Percentiles rank a stretch among this genome's conserved stretches.
These are phyloP conservation scores for Tetragonia tetragonoides DNA, from an alignment of 148 eudicot species.

Conservation along the genomic window DNA sequence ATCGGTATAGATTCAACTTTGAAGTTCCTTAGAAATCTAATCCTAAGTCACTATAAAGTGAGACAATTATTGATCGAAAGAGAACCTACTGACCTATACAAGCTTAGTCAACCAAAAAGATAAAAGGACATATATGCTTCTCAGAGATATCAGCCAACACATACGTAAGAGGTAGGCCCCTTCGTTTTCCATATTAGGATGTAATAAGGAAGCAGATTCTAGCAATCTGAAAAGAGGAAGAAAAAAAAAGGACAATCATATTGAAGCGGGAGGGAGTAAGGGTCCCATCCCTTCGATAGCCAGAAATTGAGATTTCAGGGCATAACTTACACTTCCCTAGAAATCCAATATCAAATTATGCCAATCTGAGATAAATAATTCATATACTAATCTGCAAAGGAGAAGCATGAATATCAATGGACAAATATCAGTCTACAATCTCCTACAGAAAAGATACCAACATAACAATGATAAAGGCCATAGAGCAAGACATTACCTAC, in stretches of 20 bases:
- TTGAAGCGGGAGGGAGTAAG: not conserved
- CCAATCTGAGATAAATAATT: not conserved
- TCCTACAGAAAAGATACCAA: not conserved
- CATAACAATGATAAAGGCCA: not conserved
- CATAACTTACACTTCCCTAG: not conserved
- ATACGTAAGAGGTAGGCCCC: too few relatives aligned
- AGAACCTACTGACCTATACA: not conserved
- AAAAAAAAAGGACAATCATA: not conserved
- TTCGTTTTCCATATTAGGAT: too few relatives aligned
- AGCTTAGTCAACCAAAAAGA: too few relatives aligned
- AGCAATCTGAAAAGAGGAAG: too few relatives aligned
- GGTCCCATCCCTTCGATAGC: not conserved
- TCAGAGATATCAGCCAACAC: too few relatives aligned
- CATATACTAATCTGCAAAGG: not conserved
- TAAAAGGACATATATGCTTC: too few relatives aligned
- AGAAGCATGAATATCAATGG: not conserved
- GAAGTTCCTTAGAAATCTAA: too few relatives aligned
- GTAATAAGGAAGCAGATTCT: too few relatives aligned
- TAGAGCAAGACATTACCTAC: conserved; percentile 53
- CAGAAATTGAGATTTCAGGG: not conserved
- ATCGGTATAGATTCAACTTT: too few relatives aligned
- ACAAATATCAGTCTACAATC: not conserved
- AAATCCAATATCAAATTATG: not conserved
- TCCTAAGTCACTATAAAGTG: too few relatives aligned
- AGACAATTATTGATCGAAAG: not conserved